A percentile compares a stretch with the other conserved stretches of the same genome.
These are phyloP conservation scores for Aspergillus cristatus DNA, from an alignment of 495 filamentous ascomycete genomes.

Conservation along the genomic window DNA sequence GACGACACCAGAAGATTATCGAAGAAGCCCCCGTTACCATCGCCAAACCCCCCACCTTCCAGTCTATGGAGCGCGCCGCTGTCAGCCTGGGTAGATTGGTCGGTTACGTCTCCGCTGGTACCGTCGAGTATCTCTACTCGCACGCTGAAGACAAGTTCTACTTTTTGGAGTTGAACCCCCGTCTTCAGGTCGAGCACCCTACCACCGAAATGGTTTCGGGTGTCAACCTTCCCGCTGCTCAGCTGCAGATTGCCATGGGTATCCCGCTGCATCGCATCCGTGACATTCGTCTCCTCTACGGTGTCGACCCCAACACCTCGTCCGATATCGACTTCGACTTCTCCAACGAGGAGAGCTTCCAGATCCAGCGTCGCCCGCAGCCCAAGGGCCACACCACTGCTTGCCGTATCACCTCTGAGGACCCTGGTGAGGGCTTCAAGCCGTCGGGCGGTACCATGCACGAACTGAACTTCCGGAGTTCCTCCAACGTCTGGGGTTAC, in stretches of 20 bases:
- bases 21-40: slow-evolving; percentile 98
- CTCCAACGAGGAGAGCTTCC: slow-evolving; percentile 70
- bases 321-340: slow-evolving; percentile 96
- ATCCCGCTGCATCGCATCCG: slow-evolving; percentile 89
- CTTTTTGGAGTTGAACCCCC: slow-evolving; percentile 95
- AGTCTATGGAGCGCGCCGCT: slow-evolving; percentile 91
- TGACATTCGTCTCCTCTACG: slow-evolving; percentile 93
- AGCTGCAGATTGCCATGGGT: slow-evolving; percentile 99
- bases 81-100: slow-evolving; percentile 89
- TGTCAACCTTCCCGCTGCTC: slow-evolving; percentile 92
- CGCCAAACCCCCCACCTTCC: slow-evolving; percentile 79
- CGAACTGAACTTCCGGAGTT: slow-evolving; percentile 96
- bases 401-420: slow-evolving; percentile 98
- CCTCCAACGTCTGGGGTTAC: slow-evolving; percentile 99
- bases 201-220: slow-evolving; percentile 99
- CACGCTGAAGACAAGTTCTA: slow-evolving; percentile 98
- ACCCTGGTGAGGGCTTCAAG: slow-evolving; percentile 99
- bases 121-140: slow-evolving; percentile 98
- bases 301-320: slow-evolving; percentile 79
- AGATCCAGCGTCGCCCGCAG: slow-evolving; percentile 78
- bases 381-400: slow-evolving; percentile 96
- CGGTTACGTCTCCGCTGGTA: slow-evolving; percentile 97
- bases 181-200: slow-evolving; percentile 98
- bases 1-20: slow-evolving; percentile 99
- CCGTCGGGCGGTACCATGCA: slow-evolving; percentile 98